phyloP scores from a whole-genome alignment of 1,139 yeast species.

The Spencermartinsiella ligniputridi region DNA sequence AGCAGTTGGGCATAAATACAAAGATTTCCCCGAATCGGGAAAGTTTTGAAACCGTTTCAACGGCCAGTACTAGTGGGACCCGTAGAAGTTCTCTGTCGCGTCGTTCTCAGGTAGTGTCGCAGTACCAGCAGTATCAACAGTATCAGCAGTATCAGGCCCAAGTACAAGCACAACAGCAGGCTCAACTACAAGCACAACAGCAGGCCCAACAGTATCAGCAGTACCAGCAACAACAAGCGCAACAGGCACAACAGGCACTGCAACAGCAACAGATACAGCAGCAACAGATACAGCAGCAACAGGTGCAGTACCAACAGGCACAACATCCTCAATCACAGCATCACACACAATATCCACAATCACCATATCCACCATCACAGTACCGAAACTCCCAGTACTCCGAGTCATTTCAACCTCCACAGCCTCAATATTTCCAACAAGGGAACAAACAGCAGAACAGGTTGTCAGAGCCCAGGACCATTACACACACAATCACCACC shows the following conservation, averaged over 20 bases:
- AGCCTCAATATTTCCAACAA: neutral
- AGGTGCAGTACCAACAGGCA: neutral
- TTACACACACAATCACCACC: neutral
- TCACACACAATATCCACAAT: neutral
- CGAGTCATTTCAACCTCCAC: constrained; percentile 1
- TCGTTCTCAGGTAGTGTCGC: no score
- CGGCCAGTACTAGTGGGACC: neutral
- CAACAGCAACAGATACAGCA: neutral
- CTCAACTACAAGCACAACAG: neutral
- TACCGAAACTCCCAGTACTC: neutral
- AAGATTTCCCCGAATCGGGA: constrained; percentile 2
- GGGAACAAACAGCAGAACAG: no score
- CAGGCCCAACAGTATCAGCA: constrained; percentile 5
- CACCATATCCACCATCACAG: neutral
- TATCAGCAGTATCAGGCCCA: no score
- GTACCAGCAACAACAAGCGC: constrained; percentile 6
- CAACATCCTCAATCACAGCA: neutral
- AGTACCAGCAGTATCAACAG: no score
- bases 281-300: neutral
- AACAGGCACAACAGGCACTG: constrained; percentile 1
- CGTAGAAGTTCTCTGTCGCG: no score
- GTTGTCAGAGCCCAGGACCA: no score
- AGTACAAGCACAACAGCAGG: constrained; percentile 1
- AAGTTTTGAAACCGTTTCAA: neutral
- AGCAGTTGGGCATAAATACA: constrained; percentile 9